Conservation (phyloP, 306 rosid genomes). For the Betula pendula region DNA sequence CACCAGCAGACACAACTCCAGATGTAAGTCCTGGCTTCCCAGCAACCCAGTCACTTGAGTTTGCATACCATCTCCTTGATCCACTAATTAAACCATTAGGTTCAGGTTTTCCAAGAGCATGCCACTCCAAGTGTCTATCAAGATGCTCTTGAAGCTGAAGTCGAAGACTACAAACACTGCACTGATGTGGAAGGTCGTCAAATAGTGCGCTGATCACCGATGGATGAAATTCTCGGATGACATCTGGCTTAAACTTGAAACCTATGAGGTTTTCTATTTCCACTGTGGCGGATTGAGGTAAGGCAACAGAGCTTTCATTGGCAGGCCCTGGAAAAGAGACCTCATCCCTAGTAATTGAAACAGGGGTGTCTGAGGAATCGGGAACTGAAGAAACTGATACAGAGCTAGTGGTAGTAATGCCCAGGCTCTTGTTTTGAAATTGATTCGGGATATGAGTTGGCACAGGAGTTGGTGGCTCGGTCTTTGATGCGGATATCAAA, state of each 20-base stretch:
- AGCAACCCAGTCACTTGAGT: constrained; percentile 53
- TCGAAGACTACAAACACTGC: constrained; percentile 60
- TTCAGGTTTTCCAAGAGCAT: constrained; percentile 47
- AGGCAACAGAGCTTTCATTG: constrained; percentile 31
- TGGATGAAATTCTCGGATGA: constrained; percentile 66
- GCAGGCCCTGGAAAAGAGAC: constrained; percentile 28
- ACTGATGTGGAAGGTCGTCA: constrained; percentile 57
- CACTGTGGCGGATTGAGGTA: constrained; percentile 40
- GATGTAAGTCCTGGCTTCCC: constrained; percentile 47
- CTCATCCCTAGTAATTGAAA: constrained; percentile 39
- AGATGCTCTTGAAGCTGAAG: constrained; percentile 55
- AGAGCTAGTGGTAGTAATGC: constrained; percentile 36
- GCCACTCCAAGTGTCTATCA: constrained; percentile 75
- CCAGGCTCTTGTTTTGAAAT: constrained; percentile 42
- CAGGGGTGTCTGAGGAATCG: constrained; percentile 42
- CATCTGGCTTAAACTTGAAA: constrained; percentile 64
- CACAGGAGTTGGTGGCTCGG: constrained; percentile 37
- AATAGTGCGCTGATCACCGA: constrained; percentile 58
- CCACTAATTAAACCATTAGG: constrained; percentile 29
- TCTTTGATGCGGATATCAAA: constrained; percentile 67
- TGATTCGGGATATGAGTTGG: constrained; percentile 39
- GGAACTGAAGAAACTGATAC: constrained; percentile 47
- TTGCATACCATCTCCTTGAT: constrained; percentile 73
- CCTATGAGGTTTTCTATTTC: constrained; percentile 59
- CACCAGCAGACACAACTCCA: constrained; percentile 33